These are phyloP conservation scores for Sporothrix humicola DNA, from an alignment of 2,329 filamentous ascomycete genomes.

Conservation along the genomic window DNA sequence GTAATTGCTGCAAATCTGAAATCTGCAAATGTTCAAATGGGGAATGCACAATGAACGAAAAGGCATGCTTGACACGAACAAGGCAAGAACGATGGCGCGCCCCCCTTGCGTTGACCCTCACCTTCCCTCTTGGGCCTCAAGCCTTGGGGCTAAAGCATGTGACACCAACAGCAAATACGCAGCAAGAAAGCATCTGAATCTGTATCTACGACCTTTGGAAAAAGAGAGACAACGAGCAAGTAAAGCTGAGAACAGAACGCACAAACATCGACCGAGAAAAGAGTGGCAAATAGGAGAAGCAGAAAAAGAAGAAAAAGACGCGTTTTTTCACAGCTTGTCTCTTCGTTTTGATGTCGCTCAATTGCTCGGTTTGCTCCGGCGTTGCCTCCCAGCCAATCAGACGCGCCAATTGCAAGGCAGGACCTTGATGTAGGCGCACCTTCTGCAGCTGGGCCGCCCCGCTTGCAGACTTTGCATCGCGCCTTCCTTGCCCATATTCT, in stretches of 20 bases:
- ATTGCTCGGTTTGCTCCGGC: slow-evolving; percentile 30
- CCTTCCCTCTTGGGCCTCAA: slow-evolving; percentile 29
- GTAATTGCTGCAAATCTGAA: too few species aligned
- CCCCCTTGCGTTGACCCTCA: slow-evolving; percentile 13
- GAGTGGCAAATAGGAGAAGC: neutral
- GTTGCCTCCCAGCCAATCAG: slow-evolving; percentile 20
- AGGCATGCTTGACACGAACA: neutral
- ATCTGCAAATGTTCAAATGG: neutral
- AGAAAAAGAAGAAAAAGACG: neutral
- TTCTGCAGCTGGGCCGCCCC: slow-evolving; percentile 1
- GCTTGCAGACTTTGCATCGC: slow-evolving; percentile 22
- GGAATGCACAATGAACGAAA: slow-evolving; percentile 1
- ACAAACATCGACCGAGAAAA: neutral
- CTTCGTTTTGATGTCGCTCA: slow-evolving; percentile 16
- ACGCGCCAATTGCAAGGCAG: slow-evolving; percentile 18
- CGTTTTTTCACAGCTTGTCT: neutral
- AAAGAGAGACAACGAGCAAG: neutral
- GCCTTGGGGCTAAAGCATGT: slow-evolving; percentile 22
- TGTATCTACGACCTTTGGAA: neutral
- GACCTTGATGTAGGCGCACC: neutral
- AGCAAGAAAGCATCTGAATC: neutral
- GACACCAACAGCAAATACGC: neutral
- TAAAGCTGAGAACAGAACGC: neutral
- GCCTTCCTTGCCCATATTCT: slow-evolving; percentile 17
- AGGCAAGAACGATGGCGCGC: slow-evolving; percentile 14